Percentiles rank a stretch among this genome's conserved stretches.
Conservation (phyloP, 2,329 filamentous ascomycete species). For the Fusarium vanettenii region DNA sequence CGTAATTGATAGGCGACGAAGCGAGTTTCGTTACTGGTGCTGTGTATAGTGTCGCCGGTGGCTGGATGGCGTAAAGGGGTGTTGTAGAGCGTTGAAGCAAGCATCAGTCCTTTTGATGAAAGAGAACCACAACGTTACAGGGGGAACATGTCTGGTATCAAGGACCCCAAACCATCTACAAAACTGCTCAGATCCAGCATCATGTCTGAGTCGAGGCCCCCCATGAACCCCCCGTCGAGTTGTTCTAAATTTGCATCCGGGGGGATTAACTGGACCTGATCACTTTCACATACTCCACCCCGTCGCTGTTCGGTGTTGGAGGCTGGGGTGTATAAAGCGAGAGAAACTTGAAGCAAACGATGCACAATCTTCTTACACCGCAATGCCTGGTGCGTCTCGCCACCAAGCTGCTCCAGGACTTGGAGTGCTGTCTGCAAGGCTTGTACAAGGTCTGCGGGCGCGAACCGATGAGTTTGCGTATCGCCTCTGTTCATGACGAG, state of each 20-base stretch:
- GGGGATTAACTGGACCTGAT: not conserved
- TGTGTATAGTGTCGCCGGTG: not conserved
- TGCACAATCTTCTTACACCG: not conserved
- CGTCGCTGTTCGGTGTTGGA: not conserved
- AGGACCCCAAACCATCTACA: not conserved
- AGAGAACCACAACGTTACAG: not conserved
- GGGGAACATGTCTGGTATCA: not conserved
- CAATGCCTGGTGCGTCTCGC: not conserved
- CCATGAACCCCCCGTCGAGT: not conserved
- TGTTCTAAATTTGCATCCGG: not conserved
- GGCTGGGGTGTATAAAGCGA: not conserved
- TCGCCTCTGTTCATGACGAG: not conserved
- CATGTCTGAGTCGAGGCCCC: not conserved
- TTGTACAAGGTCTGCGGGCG: not conserved
- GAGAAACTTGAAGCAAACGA: not conserved
- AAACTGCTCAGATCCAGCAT: not conserved
- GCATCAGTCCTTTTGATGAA: too few relatives aligned
- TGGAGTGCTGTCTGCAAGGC: not conserved
- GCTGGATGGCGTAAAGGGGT: not conserved
- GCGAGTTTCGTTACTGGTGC: not conserved
- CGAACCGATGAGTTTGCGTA: not conserved
- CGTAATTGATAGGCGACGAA: not conserved
- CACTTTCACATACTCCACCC: not conserved
- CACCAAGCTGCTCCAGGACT: not conserved
- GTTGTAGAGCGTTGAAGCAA: too few relatives aligned